Conservation (phyloP, 2,329 filamentous ascomycete species). For the Pseudogymnoascus sp. region DNA sequence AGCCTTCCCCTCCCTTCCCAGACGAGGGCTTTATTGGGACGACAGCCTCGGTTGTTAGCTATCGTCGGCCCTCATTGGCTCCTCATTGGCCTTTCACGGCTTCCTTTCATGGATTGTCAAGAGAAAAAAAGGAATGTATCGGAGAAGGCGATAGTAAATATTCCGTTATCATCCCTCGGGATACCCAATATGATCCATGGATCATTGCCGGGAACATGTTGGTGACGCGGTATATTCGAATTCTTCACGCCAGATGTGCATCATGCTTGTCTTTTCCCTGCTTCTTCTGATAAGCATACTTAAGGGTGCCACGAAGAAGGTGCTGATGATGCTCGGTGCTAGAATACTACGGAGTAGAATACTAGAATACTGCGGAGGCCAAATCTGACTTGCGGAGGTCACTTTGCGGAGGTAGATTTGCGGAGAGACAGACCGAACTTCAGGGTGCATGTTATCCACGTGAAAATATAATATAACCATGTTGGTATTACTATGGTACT, state of each 20-base stretch:
- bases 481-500: too few species aligned
- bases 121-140: neutral
- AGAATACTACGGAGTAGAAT: neutral
- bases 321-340: neutral
- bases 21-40: slow-evolving; percentile 3
- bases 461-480: neutral
- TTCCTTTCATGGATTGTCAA: neutral
- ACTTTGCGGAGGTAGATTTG: neutral
- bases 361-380: neutral
- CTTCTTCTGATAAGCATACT: neutral
- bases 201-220: neutral
- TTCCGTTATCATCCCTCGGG: neutral
- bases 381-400: neutral
- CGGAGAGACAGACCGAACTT: neutral
- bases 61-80: neutral
- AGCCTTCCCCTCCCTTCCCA: neutral
- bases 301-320: neutral
- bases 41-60: neutral
- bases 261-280: slow-evolving; percentile 1
- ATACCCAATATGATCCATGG: neutral
- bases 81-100: neutral
- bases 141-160: neutral
- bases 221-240: neutral
- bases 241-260: neutral
- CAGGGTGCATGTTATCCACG: slow-evolving; percentile 1